Percentiles rank a stretch among this genome's conserved stretches.
phyloP scores from a whole-genome alignment of 225 moss, liverwort and hornwort genomes.

The Climacium dendroides region DNA sequence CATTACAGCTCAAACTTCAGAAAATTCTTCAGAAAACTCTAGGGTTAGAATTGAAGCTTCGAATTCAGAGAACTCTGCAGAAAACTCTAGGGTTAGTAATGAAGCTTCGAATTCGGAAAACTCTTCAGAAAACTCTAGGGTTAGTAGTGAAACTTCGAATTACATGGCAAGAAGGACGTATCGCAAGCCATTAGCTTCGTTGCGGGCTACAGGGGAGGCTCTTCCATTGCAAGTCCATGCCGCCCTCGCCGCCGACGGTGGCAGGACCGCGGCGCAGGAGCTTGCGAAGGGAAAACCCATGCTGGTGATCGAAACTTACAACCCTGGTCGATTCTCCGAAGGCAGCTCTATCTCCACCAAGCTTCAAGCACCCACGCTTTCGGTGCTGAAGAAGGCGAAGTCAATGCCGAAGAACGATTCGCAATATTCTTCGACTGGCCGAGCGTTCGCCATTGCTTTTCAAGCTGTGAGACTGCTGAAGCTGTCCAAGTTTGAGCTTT shows the following conservation, averaged over 20 bases:
- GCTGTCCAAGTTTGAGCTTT: conserved; percentile 53
- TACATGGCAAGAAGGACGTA: conserved; percentile 57
- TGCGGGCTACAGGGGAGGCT: conserved; percentile 67
- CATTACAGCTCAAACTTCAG: neutral
- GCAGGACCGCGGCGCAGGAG: conserved; percentile 68
- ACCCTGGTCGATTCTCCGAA: conserved; percentile 55
- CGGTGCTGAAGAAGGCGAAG: conserved; percentile 51
- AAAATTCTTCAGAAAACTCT: neutral
- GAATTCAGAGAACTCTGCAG: neutral
- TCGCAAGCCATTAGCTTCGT: conserved; percentile 51
- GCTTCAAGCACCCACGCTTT: conserved; percentile 64
- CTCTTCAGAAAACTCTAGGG: neutral
- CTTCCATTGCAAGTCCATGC: conserved; percentile 50
- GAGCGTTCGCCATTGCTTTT: conserved; percentile 58
- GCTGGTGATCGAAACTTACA: conserved; percentile 71
- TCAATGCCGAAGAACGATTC: conserved; percentile 15
- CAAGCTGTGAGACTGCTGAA: conserved; percentile 62
- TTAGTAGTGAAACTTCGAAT: conserved; percentile 6
- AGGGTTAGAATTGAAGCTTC: neutral
- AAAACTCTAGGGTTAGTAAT: neutral
- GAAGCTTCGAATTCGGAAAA: neutral
- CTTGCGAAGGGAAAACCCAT: conserved; percentile 54
- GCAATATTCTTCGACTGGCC: conserved; percentile 29
- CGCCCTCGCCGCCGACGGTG: conserved; percentile 83
- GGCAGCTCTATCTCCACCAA: conserved; percentile 67